Evolutionary conservation across 805 yeast species (phyloP), one percentile per base, ranked within the genome.

Genomic region (Teunomyces funiuensis): DNA sequence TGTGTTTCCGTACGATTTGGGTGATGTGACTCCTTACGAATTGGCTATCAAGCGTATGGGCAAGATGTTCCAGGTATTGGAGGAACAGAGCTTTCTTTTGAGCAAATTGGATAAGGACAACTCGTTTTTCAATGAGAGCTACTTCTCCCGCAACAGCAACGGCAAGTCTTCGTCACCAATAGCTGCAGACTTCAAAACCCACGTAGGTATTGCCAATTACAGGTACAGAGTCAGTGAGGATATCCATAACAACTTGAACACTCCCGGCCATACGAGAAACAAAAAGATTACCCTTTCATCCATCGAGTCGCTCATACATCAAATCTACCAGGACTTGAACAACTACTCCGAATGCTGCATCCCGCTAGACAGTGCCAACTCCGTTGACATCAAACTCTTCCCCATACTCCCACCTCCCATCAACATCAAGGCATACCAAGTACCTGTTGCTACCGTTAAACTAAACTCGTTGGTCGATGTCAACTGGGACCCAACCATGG

Each of bases 401-500:
- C 98, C 98, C 0, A 70, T 87, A n/a, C 68, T 85, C 26, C 84
- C 85, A 9, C 96, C 91, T 0, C 80, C 89, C 2, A 83, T 90
- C 0, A 78, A 78, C 36, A 67, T 93, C 16, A 73, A 81, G 37
- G 79, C 95, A 0, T 86, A 73, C 52, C 96, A 91, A 60, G 99
- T 93, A 0, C 99, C 99, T 0, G 79, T 90, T 4, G 79, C 95
- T n/a, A 83, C 91, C 0, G 96, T 93, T 1, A 80, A 82, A 39
- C 66, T 93, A 25, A 74, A 75, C 20, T 67, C 77, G 28, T 70
- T 93, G 46, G 82, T 88, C 31, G 99, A 93, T 61, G 84, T 86
- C 6, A 84, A 86, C 53, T 93, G 99, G 97, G 99, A 93, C 61
- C 97, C 97, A 1, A 91, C 98, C 2, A 85, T 93, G 93, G 71